Conservation (phyloP, 768 basidiomycete genomes). For the Phanerochaete sordida region DNA sequence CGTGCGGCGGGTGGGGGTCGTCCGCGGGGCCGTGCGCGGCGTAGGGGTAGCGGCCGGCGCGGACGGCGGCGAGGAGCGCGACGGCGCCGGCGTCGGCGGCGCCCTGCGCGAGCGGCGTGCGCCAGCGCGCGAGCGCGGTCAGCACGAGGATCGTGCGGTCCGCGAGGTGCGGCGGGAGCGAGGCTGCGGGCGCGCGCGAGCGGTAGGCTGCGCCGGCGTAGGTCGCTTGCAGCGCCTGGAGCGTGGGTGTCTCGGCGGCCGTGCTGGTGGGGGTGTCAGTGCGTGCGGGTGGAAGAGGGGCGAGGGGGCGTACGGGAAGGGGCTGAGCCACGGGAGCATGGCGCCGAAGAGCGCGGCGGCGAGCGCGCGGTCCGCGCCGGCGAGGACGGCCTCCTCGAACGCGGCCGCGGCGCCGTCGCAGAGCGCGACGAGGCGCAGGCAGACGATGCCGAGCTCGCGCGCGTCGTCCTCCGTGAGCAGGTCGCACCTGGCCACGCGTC, state of each 20-base stretch:
- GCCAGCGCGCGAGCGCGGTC: neutral
- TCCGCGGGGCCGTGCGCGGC: neutral
- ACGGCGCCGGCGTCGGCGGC: neutral
- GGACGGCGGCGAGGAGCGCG: neutral
- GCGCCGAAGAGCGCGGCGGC: neutral
- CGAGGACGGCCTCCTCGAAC: neutral
- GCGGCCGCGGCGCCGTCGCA: neutral
- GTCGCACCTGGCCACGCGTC: neutral
- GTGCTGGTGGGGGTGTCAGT: neutral
- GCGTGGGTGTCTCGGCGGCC: neutral
- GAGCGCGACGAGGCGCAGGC: neutral
- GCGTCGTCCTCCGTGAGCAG: neutral
- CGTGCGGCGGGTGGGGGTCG: neutral
- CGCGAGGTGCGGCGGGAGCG: slow-evolving; percentile 2
- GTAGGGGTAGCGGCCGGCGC: slow-evolving; percentile 1
- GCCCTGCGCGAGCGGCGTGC: slow-evolving; percentile 2
- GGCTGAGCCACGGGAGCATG: neutral
- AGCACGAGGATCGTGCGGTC: neutral
- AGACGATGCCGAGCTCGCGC: neutral
- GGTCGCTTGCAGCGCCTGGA: neutral
- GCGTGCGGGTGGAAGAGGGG: neutral
- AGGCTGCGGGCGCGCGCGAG: neutral
- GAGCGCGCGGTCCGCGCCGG: neutral
- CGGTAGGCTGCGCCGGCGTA: neutral
- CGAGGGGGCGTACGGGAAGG: neutral